phyloP scores from a whole-genome alignment of 2,329 filamentous ascomycete species.

The Cyclaneusma minus region DNA sequence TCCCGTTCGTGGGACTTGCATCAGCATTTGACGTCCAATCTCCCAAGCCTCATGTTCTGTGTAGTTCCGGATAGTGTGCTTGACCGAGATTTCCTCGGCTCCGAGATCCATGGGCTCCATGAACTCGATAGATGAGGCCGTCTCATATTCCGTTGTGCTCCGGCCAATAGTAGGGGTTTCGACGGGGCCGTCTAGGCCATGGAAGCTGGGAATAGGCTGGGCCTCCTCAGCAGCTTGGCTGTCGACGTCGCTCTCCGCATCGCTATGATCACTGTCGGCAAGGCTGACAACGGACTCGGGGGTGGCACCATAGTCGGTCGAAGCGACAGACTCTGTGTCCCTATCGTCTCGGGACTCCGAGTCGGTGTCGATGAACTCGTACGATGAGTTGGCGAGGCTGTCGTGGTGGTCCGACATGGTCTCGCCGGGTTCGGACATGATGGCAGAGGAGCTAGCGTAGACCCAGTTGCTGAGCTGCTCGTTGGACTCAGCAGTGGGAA shows the following conservation, averaged over 20 bases:
- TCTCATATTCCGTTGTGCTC: slow-evolving; percentile 14
- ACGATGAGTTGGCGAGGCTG: slow-evolving; percentile 16
- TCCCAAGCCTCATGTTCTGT: slow-evolving; percentile 23
- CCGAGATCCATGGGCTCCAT: slow-evolving; percentile 23
- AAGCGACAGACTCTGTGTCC: slow-evolving; percentile 19
- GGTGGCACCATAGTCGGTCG: slow-evolving; percentile 17
- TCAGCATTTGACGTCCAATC: slow-evolving; percentile 18
- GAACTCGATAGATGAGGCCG: slow-evolving; percentile 27
- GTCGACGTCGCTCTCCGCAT: slow-evolving; percentile 18
- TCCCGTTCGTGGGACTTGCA: slow-evolving; percentile 20
- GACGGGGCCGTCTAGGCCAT: slow-evolving; percentile 11
- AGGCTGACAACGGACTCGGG: slow-evolving; percentile 20
- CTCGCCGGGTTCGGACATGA: slow-evolving; percentile 12
- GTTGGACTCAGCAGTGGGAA: slow-evolving; percentile 11
- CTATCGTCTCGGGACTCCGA: slow-evolving; percentile 18
- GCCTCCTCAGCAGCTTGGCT: slow-evolving; percentile 7
- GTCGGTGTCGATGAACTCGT: slow-evolving; percentile 20
- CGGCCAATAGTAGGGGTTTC: slow-evolving; percentile 17
- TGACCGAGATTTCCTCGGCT: slow-evolving; percentile 26
- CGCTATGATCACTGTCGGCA: slow-evolving; percentile 18
- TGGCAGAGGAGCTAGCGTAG: slow-evolving; percentile 9
- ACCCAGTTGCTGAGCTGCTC: slow-evolving; percentile 16
- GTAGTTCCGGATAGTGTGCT: slow-evolving; percentile 29
- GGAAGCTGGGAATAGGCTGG: slow-evolving; percentile 8
- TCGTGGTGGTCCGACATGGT: slow-evolving; percentile 12